Evolutionary conservation across 2,329 filamentous ascomycete species (phyloP).

Genomic region (Byssothecium circinans): DNA sequence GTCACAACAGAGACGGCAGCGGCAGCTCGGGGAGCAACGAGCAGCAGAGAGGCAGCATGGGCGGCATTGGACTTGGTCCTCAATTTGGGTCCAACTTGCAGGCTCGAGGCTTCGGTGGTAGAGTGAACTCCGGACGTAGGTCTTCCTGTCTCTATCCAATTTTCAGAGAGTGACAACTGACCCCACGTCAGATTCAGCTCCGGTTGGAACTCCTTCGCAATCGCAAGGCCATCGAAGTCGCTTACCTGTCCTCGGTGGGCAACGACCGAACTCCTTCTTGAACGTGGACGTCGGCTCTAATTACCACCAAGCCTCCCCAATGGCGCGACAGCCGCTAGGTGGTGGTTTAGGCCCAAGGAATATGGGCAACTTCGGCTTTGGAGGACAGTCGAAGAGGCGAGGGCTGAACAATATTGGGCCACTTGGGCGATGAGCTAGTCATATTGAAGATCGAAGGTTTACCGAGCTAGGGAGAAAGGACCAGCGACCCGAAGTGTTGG

Average conservation of each 20-base stretch:
- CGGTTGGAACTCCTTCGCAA: slow-evolving; percentile 30
- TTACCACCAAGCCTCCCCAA: slow-evolving; percentile 38
- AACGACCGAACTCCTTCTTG: slow-evolving; percentile 27
- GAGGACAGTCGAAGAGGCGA: slow-evolving; percentile 35
- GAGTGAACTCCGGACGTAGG: background rate
- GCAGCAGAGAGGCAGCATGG: slow-evolving; percentile 22
- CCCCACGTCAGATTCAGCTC: slow-evolving; percentile 22
- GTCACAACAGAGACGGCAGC: slow-evolving; percentile 25
- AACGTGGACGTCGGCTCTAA: slow-evolving; percentile 17
- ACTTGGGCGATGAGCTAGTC: slow-evolving; percentile 13
- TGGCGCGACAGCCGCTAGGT: slow-evolving; percentile 37
- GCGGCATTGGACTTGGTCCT: slow-evolving; percentile 20
- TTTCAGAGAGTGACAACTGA: background rate
- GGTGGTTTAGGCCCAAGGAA: slow-evolving; percentile 15
- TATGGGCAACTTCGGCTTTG: slow-evolving; percentile 32
- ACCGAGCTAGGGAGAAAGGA: no score
- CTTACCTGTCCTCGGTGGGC: slow-evolving; percentile 31
- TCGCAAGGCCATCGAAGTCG: slow-evolving; percentile 29
- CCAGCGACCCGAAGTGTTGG: no score
- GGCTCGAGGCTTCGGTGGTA: slow-evolving; percentile 15
- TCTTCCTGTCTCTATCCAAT: background rate
- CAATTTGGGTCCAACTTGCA: slow-evolving; percentile 26
- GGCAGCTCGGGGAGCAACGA: slow-evolving; percentile 30
- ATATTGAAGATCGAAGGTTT: background rate
- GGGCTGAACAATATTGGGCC: slow-evolving; percentile 11